phyloP scores from a whole-genome alignment of 1,284 basidiomycete genomes.

The Trichosporon sp. region DNA sequence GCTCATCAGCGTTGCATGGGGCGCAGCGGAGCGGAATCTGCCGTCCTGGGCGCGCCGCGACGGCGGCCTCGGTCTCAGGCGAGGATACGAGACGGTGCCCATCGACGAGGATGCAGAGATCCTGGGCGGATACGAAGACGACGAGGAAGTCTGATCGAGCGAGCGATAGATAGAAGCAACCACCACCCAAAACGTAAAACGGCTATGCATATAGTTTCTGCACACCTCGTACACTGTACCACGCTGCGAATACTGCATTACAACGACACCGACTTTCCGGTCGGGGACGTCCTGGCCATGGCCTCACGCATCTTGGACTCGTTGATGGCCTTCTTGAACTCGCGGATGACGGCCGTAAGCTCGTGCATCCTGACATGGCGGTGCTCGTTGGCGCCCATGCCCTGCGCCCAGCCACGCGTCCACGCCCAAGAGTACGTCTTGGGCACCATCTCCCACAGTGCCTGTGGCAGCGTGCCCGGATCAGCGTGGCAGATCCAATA shows the following conservation, averaged over 20 bases:
- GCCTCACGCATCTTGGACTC: neutral
- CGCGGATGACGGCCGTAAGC: neutral
- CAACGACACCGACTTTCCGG: no score
- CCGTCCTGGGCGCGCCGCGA: slow-evolving; percentile 36
- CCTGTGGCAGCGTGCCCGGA: neutral
- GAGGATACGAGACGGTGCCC: slow-evolving; percentile 73
- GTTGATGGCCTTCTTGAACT: neutral
- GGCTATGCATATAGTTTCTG: neutral
- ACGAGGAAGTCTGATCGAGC: slow-evolving; percentile 3
- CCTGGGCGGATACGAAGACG: slow-evolving; percentile 35
- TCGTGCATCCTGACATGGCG: neutral
- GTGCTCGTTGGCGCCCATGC: neutral
- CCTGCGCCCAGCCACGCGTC: neutral
- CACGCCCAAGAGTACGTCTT: neutral
- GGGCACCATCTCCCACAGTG: neutral
- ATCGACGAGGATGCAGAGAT: slow-evolving; percentile 71
- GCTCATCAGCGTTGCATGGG: slow-evolving; percentile 59
- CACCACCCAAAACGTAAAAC: neutral
- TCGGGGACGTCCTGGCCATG: no score
- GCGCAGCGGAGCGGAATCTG: slow-evolving; percentile 53
- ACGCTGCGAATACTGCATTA: no score
- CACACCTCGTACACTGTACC: no score
- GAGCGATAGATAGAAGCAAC: neutral
- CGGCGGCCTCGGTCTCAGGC: slow-evolving; percentile 48
- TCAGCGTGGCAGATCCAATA: neutral